Evolutionary conservation across 257 asterid species (phyloP).

Genomic region (Fraxinus anomala): DNA sequence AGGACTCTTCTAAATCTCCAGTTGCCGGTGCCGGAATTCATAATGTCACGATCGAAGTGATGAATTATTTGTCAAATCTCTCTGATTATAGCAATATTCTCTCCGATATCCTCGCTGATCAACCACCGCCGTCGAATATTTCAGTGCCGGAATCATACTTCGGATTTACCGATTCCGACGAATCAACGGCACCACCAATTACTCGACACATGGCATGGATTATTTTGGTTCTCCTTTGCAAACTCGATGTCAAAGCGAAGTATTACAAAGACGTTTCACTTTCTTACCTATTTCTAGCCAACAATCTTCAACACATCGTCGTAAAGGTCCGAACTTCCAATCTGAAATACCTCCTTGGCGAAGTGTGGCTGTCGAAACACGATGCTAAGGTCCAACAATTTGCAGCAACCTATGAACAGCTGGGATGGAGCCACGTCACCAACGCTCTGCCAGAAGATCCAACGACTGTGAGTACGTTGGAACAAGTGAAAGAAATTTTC

Average conservation of each 20-base stretch:
- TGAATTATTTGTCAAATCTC: slow-evolving; percentile 60
- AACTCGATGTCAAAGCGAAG: slow-evolving; percentile 68
- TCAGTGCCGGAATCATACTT: slow-evolving; percentile 53
- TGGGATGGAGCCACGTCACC: slow-evolving; percentile 79
- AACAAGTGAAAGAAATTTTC: slow-evolving; percentile 53
- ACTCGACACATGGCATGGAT: slow-evolving; percentile 66
- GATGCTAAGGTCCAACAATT: slow-evolving; percentile 58
- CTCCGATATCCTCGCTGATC: slow-evolving; percentile 50
- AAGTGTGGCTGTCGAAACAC: slow-evolving; percentile 68
- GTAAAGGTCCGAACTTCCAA: slow-evolving; percentile 61
- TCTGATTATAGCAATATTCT: slow-evolving; percentile 69
- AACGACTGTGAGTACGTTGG: slow-evolving; percentile 31
- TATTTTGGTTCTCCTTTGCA: slow-evolving; percentile 62
- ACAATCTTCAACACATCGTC: slow-evolving; percentile 67
- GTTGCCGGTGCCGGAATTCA: slow-evolving; percentile 73
- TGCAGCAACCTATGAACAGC: slow-evolving; percentile 52
- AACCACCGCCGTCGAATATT: slow-evolving; percentile 41
- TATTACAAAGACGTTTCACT: slow-evolving; percentile 61
- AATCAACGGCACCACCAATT: slow-evolving; percentile 48
- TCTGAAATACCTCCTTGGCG: slow-evolving; percentile 68
- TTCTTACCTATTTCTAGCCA: slow-evolving; percentile 74
- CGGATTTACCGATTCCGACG: slow-evolving; percentile 56
- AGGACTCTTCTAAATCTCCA: slow-evolving; percentile 56
- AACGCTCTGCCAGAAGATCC: slow-evolving; percentile 54
- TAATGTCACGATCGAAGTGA: slow-evolving; percentile 51